Conservation (phyloP, 2,329 filamentous ascomycete species). For the Zarea fungicola region DNA sequence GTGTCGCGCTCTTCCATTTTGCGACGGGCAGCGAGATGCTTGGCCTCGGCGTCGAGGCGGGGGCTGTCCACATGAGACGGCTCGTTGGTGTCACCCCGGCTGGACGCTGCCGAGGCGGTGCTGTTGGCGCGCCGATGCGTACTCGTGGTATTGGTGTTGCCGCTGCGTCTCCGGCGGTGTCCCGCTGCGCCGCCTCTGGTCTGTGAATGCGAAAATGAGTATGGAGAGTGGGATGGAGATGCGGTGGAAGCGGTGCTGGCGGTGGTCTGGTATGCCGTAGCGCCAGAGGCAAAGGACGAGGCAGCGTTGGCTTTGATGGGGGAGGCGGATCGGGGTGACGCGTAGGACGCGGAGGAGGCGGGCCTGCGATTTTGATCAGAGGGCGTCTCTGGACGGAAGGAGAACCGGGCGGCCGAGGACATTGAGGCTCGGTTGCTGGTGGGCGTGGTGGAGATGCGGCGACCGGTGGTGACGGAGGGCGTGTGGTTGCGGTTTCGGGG, state of each 20-base stretch:
- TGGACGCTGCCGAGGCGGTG: slow-evolving; percentile 36
- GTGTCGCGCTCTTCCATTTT: slow-evolving; percentile 70
- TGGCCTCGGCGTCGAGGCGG: slow-evolving; percentile 60
- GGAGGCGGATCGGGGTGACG: slow-evolving; percentile 28
- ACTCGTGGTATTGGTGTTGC: slow-evolving; percentile 9
- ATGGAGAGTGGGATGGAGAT: slow-evolving; percentile 7
- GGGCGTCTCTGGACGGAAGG: slow-evolving; percentile 21
- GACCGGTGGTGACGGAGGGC: slow-evolving; percentile 29
- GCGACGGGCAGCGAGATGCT: slow-evolving; percentile 65
- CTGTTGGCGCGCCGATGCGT: slow-evolving; percentile 43
- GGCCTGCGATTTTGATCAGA: slow-evolving; percentile 31
- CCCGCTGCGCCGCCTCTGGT: not conserved
- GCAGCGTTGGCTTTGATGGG: slow-evolving; percentile 40
- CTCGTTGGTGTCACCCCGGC: slow-evolving; percentile 19
- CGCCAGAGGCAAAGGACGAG: slow-evolving; percentile 5
- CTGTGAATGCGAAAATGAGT: not conserved
- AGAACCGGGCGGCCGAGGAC: slow-evolving; percentile 22
- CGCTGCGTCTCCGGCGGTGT: slow-evolving; percentile 8
- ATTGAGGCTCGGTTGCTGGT: slow-evolving; percentile 16
- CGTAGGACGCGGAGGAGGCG: slow-evolving; percentile 31
- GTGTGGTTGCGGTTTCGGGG: slow-evolving; percentile 29
- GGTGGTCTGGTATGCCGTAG: slow-evolving; percentile 19
- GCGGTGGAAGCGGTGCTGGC: slow-evolving; percentile 11
- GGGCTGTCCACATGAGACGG: slow-evolving; percentile 36
- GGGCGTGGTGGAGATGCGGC: slow-evolving; percentile 39